These are phyloP conservation scores for Vaccinium corymbosum DNA, from an alignment of 148 eudicot species.

Conservation along the genomic window DNA sequence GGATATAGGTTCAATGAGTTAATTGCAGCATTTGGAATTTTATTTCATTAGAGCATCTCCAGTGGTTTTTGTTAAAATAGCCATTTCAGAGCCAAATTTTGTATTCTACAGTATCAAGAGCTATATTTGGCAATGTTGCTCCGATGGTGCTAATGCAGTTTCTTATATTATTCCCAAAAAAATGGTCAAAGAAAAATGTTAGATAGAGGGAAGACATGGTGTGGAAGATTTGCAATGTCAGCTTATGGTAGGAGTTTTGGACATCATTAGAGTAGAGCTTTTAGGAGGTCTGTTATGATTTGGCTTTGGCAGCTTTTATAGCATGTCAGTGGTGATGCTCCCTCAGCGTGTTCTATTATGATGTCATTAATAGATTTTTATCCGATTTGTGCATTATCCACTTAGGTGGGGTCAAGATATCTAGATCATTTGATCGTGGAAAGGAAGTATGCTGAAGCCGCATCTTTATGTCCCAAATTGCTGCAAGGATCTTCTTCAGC, in stretches of 20 bases:
- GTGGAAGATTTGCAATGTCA: background rate
- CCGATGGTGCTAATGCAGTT: background rate
- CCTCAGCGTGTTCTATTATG: background rate
- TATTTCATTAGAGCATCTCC: background rate
- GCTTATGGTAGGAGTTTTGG: background rate
- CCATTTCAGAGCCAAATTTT: background rate
- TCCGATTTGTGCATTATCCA: conserved; percentile 2
- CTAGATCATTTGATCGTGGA: conserved; percentile 91
- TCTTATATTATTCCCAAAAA: background rate
- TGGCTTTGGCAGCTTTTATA: background rate
- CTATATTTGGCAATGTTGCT: background rate
- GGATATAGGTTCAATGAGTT: background rate
- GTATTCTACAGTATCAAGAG: background rate
- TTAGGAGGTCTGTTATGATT: background rate
- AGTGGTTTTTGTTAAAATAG: background rate
- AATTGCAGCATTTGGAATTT: background rate
- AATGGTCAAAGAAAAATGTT: background rate
- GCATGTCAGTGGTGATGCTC: background rate
- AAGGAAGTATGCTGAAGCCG: conserved; percentile 90
- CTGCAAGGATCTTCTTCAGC: conserved; percentile 87
- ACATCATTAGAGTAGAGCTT: background rate
- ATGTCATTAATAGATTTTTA: background rate
- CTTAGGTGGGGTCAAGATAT: conserved; percentile 84
- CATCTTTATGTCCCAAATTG: conserved; percentile 92
- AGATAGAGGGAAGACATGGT: background rate